Evolutionary conservation across 2,329 filamentous ascomycete genomes (phyloP), one percentile per base, ranked within the genome.

Genomic region (Calonectria hongkongensis): DNA sequence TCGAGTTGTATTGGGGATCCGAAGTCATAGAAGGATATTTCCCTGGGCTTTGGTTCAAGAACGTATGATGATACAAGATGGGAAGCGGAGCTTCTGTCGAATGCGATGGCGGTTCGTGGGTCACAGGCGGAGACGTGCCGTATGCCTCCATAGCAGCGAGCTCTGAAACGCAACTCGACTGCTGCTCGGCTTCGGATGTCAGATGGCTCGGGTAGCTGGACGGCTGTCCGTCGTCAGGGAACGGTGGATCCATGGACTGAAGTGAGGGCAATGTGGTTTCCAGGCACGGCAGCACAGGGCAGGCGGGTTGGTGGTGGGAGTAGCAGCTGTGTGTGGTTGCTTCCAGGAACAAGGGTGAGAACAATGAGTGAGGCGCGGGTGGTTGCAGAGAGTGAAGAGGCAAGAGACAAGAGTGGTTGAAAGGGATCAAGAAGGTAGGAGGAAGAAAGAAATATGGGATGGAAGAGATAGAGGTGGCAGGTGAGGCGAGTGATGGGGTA

Each of bases 191-290:
- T 73, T 74, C 77, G 71, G 77, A 71, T 72, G 72, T 66, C 50
- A 77, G 74, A 67, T 72, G 62, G 70, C 76, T 82, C 75, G 82
- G 82, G 81, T 82, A 83, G 81, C 81, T 82, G 73, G 76, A 74
- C 70, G 78, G 70, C 76, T 78, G 77, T 65, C 76, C 79, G 69
- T 74, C 76, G 56, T 80, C 73, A 78, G 80, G 74, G 75, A 78
- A 80, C 64, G 76, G 76, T 78, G 79, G 74, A 76, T 80, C 80
- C 81, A 82, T 83, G 63, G 62, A 43, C 51, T 71, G 58, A 62
- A 68, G 62, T 73, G 69, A 72, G 72, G 75, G 60, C 58, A 77
- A 72, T 63, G 63, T 62, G 63, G 58, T 48, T 66, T 65, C 67
- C 74, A 69, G 66, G 58, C 54, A 65, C 28, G 72, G 75, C 70